These are phyloP conservation scores for Neltuma alba DNA, from an alignment of 306 rosid genomes.

Conservation along the genomic window DNA sequence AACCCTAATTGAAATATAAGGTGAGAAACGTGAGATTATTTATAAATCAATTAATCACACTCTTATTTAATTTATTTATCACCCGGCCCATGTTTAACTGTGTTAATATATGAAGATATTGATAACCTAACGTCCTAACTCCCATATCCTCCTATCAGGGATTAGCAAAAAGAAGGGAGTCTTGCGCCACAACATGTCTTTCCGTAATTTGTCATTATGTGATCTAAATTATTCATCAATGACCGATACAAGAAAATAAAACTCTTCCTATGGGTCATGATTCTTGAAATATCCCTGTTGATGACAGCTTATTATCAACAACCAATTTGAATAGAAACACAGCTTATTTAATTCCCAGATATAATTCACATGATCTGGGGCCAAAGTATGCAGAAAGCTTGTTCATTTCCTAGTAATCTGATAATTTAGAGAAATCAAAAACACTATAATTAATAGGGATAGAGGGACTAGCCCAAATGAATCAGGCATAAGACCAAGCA, in stretches of 20 bases:
- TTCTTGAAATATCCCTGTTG: slow-evolving; percentile 38
- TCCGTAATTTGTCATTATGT: slow-evolving; percentile 37
- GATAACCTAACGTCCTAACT: slow-evolving; percentile 60
- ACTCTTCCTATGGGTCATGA: slow-evolving; percentile 28
- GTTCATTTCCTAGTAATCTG: slow-evolving; percentile 19
- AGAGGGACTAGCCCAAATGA: background rate
- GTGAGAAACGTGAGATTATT: slow-evolving; percentile 14
- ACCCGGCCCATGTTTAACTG: slow-evolving; percentile 17
- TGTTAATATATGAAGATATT: slow-evolving; percentile 39
- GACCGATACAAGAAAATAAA: slow-evolving; percentile 28
- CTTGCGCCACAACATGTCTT: slow-evolving; percentile 13
- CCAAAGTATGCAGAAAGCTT: slow-evolving; percentile 17
- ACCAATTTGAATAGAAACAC: slow-evolving; percentile 30
- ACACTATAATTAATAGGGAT: background rate
- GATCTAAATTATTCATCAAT: slow-evolving; percentile 33
- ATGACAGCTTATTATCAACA: slow-evolving; percentile 53
- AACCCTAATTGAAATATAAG: slow-evolving; percentile 28
- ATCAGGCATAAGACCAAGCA: slow-evolving; percentile 30
- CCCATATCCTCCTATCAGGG: slow-evolving; percentile 44
- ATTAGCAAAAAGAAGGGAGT: slow-evolving; percentile 38
- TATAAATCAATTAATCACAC: slow-evolving; percentile 5
- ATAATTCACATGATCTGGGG: slow-evolving; percentile 15
- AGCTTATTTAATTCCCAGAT: background rate
- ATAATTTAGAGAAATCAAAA: slow-evolving; percentile 17
- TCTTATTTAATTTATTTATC: slow-evolving; percentile 3